Percentiles rank a stretch among this genome's conserved stretches.
phyloP scores from a whole-genome alignment of 2,329 filamentous ascomycete genomes.

The Raffaelea albimanens region DNA sequence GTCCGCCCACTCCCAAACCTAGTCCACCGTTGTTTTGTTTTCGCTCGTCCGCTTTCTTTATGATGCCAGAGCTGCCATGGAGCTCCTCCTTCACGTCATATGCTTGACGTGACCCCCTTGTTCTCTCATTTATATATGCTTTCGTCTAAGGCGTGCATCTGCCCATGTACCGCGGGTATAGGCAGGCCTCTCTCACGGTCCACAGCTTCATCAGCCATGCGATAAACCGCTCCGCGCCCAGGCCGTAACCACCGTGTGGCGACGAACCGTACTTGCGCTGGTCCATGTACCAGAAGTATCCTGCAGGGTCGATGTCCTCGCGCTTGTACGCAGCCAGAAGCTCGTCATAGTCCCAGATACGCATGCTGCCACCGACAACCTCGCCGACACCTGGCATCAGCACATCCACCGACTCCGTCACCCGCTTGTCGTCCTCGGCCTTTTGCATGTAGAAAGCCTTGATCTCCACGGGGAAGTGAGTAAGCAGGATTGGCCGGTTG shows the following conservation, averaged over 20 bases:
- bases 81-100: too few species aligned
- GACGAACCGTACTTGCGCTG: slow-evolving; percentile 78
- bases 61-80: too few species aligned
- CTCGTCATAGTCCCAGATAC: slow-evolving; percentile 86
- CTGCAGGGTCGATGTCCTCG: slow-evolving; percentile 72
- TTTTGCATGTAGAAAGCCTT: slow-evolving; percentile 99
- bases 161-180: slow-evolving; percentile 75
- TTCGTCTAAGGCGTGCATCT: slow-evolving; percentile 61
- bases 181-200: slow-evolving; percentile 56
- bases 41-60: too few species aligned
- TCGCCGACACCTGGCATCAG: slow-evolving; percentile 89
- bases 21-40: too few species aligned
- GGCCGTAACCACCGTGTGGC: slow-evolving; percentile 21
- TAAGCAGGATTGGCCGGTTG: slow-evolving; percentile 71
- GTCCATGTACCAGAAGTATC: slow-evolving; percentile 98
- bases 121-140: too few species aligned
- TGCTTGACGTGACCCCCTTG: too few species aligned
- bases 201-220: slow-evolving; percentile 57
- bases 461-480: slow-evolving; percentile 94
- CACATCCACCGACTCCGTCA: slow-evolving; percentile 86
- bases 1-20: too few species aligned
- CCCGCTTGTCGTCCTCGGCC: slow-evolving; percentile 65
- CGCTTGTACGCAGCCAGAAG: slow-evolving; percentile 79
- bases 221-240: slow-evolving; percentile 76
- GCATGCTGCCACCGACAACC: slow-evolving; percentile 95